phyloP scores from a whole-genome alignment of 257 asterid species.

The Fraxinus cuspidata region DNA sequence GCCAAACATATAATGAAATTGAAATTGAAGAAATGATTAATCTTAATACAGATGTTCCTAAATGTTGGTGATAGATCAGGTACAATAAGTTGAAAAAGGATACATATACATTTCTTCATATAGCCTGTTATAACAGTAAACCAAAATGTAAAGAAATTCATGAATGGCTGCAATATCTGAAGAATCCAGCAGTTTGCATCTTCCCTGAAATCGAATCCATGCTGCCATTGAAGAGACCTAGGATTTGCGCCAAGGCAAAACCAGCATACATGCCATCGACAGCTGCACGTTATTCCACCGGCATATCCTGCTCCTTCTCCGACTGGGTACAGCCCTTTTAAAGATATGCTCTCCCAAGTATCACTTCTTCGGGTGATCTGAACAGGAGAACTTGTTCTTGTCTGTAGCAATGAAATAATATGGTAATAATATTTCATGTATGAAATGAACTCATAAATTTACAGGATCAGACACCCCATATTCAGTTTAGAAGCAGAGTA shows the following conservation, averaged over 20 bases:
- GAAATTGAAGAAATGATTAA: no score
- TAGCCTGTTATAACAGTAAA: no score
- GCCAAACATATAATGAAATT: no score
- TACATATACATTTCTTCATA: no score
- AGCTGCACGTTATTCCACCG: conserved; percentile 94
- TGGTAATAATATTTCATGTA: neutral
- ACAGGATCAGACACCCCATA: neutral
- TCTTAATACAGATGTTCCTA: no score
- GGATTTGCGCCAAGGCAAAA: conserved; percentile 65
- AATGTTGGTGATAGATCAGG: no score
- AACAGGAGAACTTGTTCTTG: conserved; percentile 93
- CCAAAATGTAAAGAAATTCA: neutral
- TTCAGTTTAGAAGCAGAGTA: neutral
- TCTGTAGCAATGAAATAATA: conserved; percentile 38
- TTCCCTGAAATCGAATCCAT: conserved; percentile 55
- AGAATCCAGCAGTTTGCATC: conserved; percentile 55
- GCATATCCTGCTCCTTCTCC: conserved; percentile 99
- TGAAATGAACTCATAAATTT: neutral
- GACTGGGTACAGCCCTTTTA: conserved; percentile 82
- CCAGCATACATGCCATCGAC: conserved; percentile 94
- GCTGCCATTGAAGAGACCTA: conserved; percentile 60
- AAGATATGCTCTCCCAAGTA: conserved; percentile 78
- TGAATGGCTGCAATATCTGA: conserved; percentile 43
- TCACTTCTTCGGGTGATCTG: conserved; percentile 65
- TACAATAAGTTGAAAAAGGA: neutral